These are phyloP conservation scores for Ascochyta fabae DNA, from an alignment of 2,329 filamentous ascomycete species.

Conservation along the genomic window DNA sequence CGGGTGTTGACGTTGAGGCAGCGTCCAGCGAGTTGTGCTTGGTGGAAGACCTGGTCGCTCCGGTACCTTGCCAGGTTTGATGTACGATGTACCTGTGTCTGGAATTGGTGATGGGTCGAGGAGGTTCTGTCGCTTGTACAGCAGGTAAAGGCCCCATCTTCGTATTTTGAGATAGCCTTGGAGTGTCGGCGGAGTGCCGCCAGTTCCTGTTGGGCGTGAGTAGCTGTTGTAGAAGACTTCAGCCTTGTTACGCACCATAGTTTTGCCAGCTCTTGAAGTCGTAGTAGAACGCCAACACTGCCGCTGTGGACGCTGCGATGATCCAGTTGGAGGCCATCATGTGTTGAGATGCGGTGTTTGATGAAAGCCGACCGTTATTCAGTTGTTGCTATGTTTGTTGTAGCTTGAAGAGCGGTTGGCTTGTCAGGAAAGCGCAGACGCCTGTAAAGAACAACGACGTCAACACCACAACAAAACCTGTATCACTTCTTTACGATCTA, in stretches of 20 bases:
- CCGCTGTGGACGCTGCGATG: conserved; percentile 21
- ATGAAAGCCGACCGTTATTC: neutral
- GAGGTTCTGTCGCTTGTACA: conserved; percentile 35
- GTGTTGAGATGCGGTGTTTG: too few relatives aligned
- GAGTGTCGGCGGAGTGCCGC: conserved; percentile 40
- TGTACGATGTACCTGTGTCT: conserved; percentile 31
- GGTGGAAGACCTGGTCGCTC: conserved; percentile 29
- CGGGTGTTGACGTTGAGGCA: conserved; percentile 39
- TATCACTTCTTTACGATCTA: neutral
- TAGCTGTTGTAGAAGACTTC: neutral
- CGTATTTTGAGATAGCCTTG: conserved; percentile 40
- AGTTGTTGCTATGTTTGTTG: neutral
- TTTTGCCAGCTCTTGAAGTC: conserved; percentile 36
- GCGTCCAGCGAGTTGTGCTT: conserved; percentile 35
- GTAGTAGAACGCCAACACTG: conserved; percentile 25
- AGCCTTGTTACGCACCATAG: conserved; percentile 18
- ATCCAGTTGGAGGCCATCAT: conserved; percentile 1
- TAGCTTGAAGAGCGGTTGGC: neutral
- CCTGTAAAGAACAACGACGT: neutral
- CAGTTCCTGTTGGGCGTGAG: conserved; percentile 33
- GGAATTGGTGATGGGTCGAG: conserved; percentile 34
- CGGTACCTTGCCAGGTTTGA: conserved; percentile 30
- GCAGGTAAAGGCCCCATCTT: conserved; percentile 36
- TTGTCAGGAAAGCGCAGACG: neutral
- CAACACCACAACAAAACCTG: neutral